Conservation (phyloP, 176 grass and related monocot genomes). For the Cenchrus americanus region DNA sequence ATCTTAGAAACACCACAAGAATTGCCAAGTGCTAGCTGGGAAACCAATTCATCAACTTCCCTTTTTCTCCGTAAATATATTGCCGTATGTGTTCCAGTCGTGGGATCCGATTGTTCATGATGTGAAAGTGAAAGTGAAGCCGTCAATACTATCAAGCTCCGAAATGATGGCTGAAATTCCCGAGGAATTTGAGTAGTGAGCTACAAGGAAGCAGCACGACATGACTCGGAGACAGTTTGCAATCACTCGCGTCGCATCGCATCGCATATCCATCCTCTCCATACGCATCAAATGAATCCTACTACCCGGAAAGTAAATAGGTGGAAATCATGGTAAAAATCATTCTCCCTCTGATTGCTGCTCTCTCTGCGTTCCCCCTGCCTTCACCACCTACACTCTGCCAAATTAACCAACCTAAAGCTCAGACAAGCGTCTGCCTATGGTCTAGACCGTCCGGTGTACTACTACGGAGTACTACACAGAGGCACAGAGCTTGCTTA, state of each 20-base stretch:
- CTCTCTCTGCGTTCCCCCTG: background rate
- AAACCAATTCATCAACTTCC: too few relatives aligned
- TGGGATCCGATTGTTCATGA: slow-evolving; percentile 18
- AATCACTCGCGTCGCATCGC: slow-evolving; percentile 20
- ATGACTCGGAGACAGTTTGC: slow-evolving; percentile 7
- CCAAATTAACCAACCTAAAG: slow-evolving; percentile 26
- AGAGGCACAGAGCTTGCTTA: too few relatives aligned
- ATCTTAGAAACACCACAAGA: too few relatives aligned
- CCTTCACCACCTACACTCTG: background rate
- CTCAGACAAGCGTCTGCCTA: background rate
- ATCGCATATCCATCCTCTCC: slow-evolving; percentile 21
- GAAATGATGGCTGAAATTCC: slow-evolving; percentile 35
- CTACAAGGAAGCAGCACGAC: background rate
- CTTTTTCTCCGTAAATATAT: background rate
- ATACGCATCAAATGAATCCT: background rate
- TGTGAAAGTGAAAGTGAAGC: background rate
- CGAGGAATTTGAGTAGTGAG: too few relatives aligned
- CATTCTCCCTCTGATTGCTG: background rate
- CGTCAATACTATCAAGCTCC: slow-evolving; percentile 23
- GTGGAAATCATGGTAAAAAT: slow-evolving; percentile 34
- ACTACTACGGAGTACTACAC: too few relatives aligned
- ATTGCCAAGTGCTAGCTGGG: too few relatives aligned
- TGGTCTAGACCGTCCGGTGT: too few relatives aligned
- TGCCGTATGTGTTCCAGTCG: too few relatives aligned
- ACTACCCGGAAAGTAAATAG: background rate